phyloP scores from a whole-genome alignment of 2,329 filamentous ascomycete genomes.

The Hypoxylon sp. region DNA sequence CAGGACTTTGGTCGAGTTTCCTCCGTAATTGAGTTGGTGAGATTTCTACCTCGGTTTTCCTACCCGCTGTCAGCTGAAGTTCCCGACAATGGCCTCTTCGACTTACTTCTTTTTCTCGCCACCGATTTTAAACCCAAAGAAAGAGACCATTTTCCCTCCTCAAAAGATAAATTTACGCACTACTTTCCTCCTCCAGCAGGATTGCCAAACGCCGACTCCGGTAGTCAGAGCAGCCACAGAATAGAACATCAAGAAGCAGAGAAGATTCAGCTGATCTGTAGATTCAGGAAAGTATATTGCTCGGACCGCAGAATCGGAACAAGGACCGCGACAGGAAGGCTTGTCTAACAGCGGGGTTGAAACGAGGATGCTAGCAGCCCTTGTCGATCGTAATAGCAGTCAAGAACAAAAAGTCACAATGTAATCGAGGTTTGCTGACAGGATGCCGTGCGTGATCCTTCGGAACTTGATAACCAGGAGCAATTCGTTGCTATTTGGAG shows the following conservation, averaged over 20 bases:
- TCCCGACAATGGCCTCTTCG: slow-evolving; percentile 6
- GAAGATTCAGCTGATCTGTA: slow-evolving; percentile 18
- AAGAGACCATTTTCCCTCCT: slow-evolving; percentile 64
- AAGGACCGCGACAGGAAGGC: slow-evolving; percentile 32
- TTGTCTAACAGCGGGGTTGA: slow-evolving; percentile 43
- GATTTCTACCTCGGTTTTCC: slow-evolving; percentile 51
- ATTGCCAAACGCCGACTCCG: slow-evolving; percentile 17
- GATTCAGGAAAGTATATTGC: slow-evolving; percentile 37
- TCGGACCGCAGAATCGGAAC: slow-evolving; percentile 39
- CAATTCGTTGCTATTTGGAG: slow-evolving; percentile 28
- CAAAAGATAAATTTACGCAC: slow-evolving; percentile 12
- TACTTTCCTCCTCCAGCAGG: slow-evolving; percentile 26
- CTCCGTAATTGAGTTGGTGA: slow-evolving; percentile 44
- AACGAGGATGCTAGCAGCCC: slow-evolving; percentile 40
- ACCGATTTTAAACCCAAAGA: slow-evolving; percentile 69
- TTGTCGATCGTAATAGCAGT: slow-evolving; percentile 47
- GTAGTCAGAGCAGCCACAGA: slow-evolving; percentile 17
- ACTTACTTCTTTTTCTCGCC: slow-evolving; percentile 69
- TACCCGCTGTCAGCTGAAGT: slow-evolving; percentile 42
- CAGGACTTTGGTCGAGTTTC: slow-evolving; percentile 27
- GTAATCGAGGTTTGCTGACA: slow-evolving; percentile 23
- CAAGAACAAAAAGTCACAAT: slow-evolving; percentile 26
- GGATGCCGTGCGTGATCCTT: slow-evolving; percentile 36
- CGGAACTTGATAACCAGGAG: slow-evolving; percentile 17
- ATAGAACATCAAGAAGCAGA: slow-evolving; percentile 20